Evolutionary conservation across 148 eudicot genomes (phyloP).

Genomic region (Rhododendron kiyosumense): DNA sequence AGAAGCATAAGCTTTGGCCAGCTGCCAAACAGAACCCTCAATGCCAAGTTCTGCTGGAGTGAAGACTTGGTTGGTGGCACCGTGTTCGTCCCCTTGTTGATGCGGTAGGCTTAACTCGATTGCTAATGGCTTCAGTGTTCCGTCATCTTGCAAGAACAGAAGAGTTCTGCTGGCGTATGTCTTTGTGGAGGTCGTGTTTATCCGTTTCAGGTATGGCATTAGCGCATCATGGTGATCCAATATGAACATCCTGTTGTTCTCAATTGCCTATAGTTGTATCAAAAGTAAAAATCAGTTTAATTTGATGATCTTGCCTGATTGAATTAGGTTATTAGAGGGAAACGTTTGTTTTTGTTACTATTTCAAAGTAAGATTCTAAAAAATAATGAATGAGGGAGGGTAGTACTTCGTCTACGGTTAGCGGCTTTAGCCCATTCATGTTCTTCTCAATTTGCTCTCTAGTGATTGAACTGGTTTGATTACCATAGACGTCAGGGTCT

Average conservation of each 20-base stretch:
- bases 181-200: conserved; percentile 66
- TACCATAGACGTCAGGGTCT: conserved; percentile 50
- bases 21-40: conserved; percentile 72
- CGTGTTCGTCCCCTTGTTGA: conserved; percentile 53
- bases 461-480: conserved; percentile 72
- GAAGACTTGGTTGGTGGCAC: conserved; percentile 59
- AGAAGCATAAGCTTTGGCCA: conserved; percentile 87
- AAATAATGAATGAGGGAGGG: background rate
- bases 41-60: conserved; percentile 62
- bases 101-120: conserved; percentile 85
- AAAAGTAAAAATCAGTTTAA: background rate
- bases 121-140: conserved; percentile 76
- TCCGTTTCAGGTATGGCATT: conserved; percentile 69
- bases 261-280: conserved; percentile 45
- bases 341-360: background rate
- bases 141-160: conserved; percentile 66
- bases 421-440: conserved; percentile 83
- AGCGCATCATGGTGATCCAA: conserved; percentile 77
- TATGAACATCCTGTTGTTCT: conserved; percentile 61
- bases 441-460: conserved; percentile 52
- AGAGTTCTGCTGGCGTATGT: conserved; percentile 75
- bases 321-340: background rate
- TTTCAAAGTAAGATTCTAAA: background rate
- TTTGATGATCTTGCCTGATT: background rate
- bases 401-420: conserved; percentile 47